phyloP scores from a whole-genome alignment of 768 basidiomycete species.

The Termitomyces sp. region DNA sequence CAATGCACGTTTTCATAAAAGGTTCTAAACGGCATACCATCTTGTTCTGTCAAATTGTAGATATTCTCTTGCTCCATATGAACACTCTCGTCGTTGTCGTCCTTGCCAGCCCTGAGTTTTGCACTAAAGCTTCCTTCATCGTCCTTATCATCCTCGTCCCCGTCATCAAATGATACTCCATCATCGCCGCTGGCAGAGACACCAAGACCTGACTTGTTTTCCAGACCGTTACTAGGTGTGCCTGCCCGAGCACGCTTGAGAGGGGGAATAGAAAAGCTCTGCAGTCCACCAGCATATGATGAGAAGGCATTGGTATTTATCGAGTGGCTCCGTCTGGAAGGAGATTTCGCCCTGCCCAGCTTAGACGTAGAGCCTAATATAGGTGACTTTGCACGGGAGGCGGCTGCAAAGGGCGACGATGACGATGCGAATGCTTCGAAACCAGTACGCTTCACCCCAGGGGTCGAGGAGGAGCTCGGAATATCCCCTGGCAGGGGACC shows the following conservation, averaged over 20 bases:
- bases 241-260: conserved; percentile 51
- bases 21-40: conserved; percentile 37
- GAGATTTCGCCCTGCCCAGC: conserved; percentile 48
- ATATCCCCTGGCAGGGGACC: conserved; percentile 12
- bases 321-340: conserved; percentile 38
- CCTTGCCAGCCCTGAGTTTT: conserved; percentile 56
- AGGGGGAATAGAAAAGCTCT: conserved; percentile 45
- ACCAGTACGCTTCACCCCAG: conserved; percentile 26
- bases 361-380: conserved; percentile 35
- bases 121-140: conserved; percentile 53
- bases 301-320: conserved; percentile 50
- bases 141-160: conserved; percentile 42
- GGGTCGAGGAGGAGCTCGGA: conserved; percentile 14
- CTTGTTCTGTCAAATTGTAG: conserved; percentile 58
- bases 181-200: conserved; percentile 16
- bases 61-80: conserved; percentile 42
- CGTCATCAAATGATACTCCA: conserved; percentile 28
- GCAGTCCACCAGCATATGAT: conserved; percentile 48
- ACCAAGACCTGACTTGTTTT: conserved; percentile 26
- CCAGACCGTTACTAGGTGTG: conserved; percentile 43
- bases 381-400: conserved; percentile 49
- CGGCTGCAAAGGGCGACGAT: conserved; percentile 24
- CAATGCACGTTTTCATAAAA: not conserved
- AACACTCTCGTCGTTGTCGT: conserved; percentile 46
- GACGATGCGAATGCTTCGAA: conserved; percentile 27